phyloP scores from a whole-genome alignment of 169 alveolate genomes.

The Cryptosporidium bovis region DNA sequence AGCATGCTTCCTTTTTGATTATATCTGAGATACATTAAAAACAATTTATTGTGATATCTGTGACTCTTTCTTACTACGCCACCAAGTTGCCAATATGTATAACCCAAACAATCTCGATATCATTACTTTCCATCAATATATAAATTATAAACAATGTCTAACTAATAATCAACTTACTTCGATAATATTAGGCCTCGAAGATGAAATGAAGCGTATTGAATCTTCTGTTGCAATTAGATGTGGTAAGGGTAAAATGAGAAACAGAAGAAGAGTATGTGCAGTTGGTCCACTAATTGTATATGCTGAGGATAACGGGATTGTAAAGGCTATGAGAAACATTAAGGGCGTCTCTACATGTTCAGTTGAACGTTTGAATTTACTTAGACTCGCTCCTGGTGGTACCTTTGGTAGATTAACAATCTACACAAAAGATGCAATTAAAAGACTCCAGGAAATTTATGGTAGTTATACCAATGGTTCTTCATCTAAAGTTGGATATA shows the following conservation, averaged over 20 bases:
- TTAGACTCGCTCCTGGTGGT: slow-evolving; percentile 99
- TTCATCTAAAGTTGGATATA: slow-evolving; percentile 77
- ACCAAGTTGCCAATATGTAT: not conserved
- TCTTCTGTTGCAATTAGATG: slow-evolving; percentile 89
- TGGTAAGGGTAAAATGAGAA: slow-evolving; percentile 96
- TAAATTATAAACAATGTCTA: no score
- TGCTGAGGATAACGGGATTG: slow-evolving; percentile 92
- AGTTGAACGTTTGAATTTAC: slow-evolving; percentile 95
- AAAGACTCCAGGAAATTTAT: slow-evolving; percentile 90
- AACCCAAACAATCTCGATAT: not conserved
- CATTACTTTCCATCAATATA: no score
- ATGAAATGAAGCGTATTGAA: slow-evolving; percentile 69
- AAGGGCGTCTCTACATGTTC: slow-evolving; percentile 96
- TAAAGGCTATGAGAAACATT: slow-evolving; percentile 97
- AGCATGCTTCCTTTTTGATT: slow-evolving; percentile 52
- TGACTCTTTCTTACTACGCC: no score
- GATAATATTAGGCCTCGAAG: slow-evolving; percentile 42
- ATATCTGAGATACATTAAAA: slow-evolving; percentile 4
- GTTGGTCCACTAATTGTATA: slow-evolving; percentile 97
- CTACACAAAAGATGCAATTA: slow-evolving; percentile 96
- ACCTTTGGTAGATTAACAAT: slow-evolving; percentile 96
- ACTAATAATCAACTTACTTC: not conserved
- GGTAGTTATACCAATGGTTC: slow-evolving; percentile 86
- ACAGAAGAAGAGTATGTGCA: slow-evolving; percentile 93
- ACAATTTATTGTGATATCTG: not conserved